Evolutionary conservation across 2,329 filamentous ascomycete species (phyloP).

Genomic region (Fusarium metavorans): DNA sequence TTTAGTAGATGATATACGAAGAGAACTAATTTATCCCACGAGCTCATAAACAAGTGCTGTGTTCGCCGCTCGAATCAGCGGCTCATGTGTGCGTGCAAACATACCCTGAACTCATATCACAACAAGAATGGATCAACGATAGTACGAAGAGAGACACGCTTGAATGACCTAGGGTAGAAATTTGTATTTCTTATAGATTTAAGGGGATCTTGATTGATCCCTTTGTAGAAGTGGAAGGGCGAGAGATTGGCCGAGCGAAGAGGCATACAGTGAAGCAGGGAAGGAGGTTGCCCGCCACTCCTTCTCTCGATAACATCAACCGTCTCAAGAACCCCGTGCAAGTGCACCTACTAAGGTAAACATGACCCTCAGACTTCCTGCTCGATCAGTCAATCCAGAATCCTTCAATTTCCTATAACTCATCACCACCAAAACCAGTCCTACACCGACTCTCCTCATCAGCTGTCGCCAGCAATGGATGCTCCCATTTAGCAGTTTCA

Average conservation of each 20-base stretch:
- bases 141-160: background rate
- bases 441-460: background rate
- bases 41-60: background rate
- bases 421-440: background rate
- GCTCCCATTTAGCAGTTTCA: background rate
- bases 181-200: background rate
- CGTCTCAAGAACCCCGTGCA: background rate
- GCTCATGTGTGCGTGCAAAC: background rate
- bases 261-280: background rate
- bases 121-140: background rate
- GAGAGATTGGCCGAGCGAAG: background rate
- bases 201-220: too few relatives aligned
- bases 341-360: background rate
- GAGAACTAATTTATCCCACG: background rate
- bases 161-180: background rate
- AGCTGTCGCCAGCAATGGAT: background rate
- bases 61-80: background rate
- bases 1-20: background rate
- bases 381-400: background rate
- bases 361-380: background rate
- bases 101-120: background rate
- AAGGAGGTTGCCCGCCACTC: background rate
- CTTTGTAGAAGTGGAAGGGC: background rate
- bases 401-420: background rate
- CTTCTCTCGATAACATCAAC: background rate